Percentiles rank a stretch among this genome's conserved stretches.
These are phyloP conservation scores for Rutstroemia sp. DNA, from an alignment of 2,329 filamentous ascomycete genomes.

Conservation along the genomic window DNA sequence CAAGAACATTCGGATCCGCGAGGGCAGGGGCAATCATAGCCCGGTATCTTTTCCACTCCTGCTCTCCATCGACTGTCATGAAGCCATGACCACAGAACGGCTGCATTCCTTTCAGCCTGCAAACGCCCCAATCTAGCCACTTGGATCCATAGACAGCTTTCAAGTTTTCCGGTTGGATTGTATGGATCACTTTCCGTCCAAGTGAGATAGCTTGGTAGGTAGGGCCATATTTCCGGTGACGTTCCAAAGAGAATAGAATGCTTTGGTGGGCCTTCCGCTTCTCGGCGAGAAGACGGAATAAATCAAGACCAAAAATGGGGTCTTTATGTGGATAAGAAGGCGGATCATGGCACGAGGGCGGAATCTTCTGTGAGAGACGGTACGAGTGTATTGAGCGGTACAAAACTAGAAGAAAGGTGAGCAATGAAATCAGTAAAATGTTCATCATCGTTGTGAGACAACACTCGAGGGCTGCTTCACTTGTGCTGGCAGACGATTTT, in stretches of 20 bases:
- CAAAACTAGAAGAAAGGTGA: no score
- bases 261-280: not conserved
- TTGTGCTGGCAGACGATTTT: no score
- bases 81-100: conserved; percentile 3
- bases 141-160: not conserved
- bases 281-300: not conserved
- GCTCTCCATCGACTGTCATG: not conserved
- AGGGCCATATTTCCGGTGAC: not conserved
- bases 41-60: not conserved
- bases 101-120: not conserved
- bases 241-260: not conserved
- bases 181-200: not conserved
- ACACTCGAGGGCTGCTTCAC: no score
- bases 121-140: not conserved
- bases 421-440: no score
- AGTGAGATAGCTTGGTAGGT: not conserved
- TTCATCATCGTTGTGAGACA: no score
- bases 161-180: conserved; percentile 1
- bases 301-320: not conserved
- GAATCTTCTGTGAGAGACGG: no score
- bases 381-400: no score
- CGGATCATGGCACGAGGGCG: no score
- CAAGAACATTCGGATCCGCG: not conserved
- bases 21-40: not conserved
- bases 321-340: not conserved